Base-by-base conservation (phyloP, 169 alveolate species). In the Theileria orientalis region DNA sequence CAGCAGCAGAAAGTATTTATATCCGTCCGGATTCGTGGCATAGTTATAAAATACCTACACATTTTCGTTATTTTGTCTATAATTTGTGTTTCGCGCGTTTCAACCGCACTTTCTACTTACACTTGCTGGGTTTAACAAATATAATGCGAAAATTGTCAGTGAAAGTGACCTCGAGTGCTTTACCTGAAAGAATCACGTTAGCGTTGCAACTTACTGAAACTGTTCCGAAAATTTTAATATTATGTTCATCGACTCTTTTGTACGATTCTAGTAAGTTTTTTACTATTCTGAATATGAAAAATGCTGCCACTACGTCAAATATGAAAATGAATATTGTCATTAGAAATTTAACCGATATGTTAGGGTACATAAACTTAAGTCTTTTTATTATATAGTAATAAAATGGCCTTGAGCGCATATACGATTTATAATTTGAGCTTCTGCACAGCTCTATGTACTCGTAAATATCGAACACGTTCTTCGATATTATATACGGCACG, bases 371-470 rank as follows among this genome's bases (percentile, higher is more conserved):
- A 27, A 11, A 30, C 44, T 16, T 56, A 0, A 68, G 40, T 14
- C 35, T 59, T 57, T 60, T 66, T 35, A 62, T 56, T 11, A 76
- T n/a, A 11, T 23, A 25, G 74, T 42, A 76, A n/a, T 64, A 23
- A 37, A 76, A 30, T 3, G 61, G 79, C 14, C 19, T 23, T 5
- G 25, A 11, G 29, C 47, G 49, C 61, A 60, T 74, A 69, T 52
- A 76, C 11, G 37, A 44, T 30, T 69, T 35, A 23, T 54, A 69
- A 41, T 42, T 47, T 14, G 52, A 19, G 37, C 59, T 40, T 14
- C 56, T 57, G 37, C 21, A 37, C 3, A 59, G 74, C 40, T 74
- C 78, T 25, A 76, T 51, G 49, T 76, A 76, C 73, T 76, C 86
- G 42, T 66, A 32, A 29, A 76, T 74, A 25, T 76, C 86, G 74